Evolutionary conservation across 768 basidiomycete genomes (phyloP).

Genomic region (Cystofilobasidium bisporidii): DNA sequence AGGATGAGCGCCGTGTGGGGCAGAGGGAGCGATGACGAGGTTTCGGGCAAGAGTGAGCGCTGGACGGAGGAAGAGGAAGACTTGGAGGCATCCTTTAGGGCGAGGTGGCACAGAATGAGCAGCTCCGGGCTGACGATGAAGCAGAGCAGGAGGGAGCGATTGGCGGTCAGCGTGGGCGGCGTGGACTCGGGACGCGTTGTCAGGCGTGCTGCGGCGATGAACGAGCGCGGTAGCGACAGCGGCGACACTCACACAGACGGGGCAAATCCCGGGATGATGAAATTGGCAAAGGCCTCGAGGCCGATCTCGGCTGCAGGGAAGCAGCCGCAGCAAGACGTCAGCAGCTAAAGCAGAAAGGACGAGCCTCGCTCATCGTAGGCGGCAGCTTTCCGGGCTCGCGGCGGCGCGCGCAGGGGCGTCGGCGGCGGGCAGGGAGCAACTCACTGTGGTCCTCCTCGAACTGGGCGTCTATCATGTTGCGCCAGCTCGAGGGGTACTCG

Average conservation of each 20-base stretch:
- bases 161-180: neutral
- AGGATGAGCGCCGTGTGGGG: slow-evolving; percentile 6
- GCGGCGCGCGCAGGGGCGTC: neutral
- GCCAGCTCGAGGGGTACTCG: slow-evolving; percentile 2
- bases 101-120: neutral
- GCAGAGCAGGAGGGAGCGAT: neutral
- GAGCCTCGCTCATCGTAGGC: too few relatives aligned
- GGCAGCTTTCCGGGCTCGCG: neutral
- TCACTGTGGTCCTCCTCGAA: neutral
- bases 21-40: neutral
- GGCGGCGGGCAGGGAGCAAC: neutral
- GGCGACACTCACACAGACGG: neutral
- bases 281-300: neutral
- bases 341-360: too few relatives aligned
- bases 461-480: neutral
- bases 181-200: neutral
- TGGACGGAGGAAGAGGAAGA: neutral
- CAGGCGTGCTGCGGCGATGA: too few relatives aligned
- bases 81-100: neutral
- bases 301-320: slow-evolving; percentile 1
- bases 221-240: too few relatives aligned
- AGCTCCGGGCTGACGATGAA: neutral
- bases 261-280: neutral
- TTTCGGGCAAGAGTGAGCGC: neutral
- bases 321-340: too few relatives aligned